Conservation (phyloP, 768 basidiomycete genomes). For the Leccinum boreale region DNA sequence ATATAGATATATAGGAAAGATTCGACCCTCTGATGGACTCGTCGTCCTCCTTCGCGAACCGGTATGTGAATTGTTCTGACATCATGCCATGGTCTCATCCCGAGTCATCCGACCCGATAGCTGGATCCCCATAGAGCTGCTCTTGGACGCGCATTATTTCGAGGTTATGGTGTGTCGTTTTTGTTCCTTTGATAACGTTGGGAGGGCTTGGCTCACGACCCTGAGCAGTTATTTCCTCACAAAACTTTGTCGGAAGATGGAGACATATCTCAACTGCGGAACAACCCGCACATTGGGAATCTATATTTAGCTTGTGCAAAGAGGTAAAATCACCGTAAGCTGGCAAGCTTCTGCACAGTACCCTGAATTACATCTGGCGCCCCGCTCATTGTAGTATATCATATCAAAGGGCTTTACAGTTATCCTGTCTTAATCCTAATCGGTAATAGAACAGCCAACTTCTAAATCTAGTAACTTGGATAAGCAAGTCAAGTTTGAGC, state of each 20-base stretch:
- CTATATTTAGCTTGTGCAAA: conserved; percentile 51
- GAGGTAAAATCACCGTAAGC: conserved; percentile 22
- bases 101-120: conserved; percentile 6
- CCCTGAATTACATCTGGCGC: not conserved
- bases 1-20: conserved; percentile 52
- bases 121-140: conserved; percentile 25
- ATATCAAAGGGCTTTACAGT: not conserved
- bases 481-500: not conserved
- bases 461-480: conserved; percentile 7
- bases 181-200: not conserved
- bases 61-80: conserved; percentile 31
- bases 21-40: conserved; percentile 58
- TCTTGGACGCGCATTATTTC: conserved; percentile 39
- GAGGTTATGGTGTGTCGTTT: conserved; percentile 43
- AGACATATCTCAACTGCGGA: conserved; percentile 33
- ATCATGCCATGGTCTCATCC: conserved; percentile 3
- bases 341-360: not conserved
- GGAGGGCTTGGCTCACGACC: conserved; percentile 8
- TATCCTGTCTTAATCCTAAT: not conserved
- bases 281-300: conserved; percentile 44
- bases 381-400: not conserved
- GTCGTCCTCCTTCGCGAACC: conserved; percentile 52
- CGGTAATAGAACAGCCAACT: not conserved
- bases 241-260: conserved; percentile 52
- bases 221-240: conserved; percentile 43